Evolutionary conservation across 2,329 filamentous ascomycete species (phyloP), one percentile per base, ranked within the genome.

Genomic region (Metarhizium album): DNA sequence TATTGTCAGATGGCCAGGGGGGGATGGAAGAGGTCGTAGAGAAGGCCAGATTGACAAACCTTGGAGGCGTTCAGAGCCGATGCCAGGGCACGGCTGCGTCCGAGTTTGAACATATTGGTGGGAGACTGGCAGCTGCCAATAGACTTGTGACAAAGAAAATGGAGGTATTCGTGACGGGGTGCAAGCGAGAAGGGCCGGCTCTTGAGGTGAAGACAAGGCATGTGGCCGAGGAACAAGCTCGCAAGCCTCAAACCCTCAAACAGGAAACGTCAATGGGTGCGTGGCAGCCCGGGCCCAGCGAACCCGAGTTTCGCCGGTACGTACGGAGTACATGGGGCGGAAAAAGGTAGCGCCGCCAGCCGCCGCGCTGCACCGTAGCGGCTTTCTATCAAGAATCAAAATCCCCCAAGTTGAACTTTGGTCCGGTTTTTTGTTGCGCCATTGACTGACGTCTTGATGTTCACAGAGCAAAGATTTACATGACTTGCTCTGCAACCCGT

Each of bases 61-160:
- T 83, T 85, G 70, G 82, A 80, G 68, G 85, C 82, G 72, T 83
- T 84, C 70, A 94, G 71, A 71, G 86, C 86, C 73, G 86, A 83
- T 69, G 86, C 82, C 74, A 91, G 75, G 69, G 86, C 84, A 72
- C 86, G 81, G 74, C 81, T 86, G 74, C 89, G 84, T 69, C 85
- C 85, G 69, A 95, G 74, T 73, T 85, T 93, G 78, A 90, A 94
- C 90, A 95, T 96, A 64, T 63, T 79, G 69, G 57, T 53, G 47
- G 56, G 42, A 52, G 43, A 45, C 22, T 46, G 53, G 52, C 54
- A 47, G 49, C 46, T 54, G 54, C 53, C 53, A 48, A 56, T 54
- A 45, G 52, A 35, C 45, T 40, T 20, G 43, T 49, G 29, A 49
- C 51, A 57, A 48, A 51, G 33, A 50, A 54, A 51, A 53, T 49